Conservation (phyloP, 345 rosid genomes). For the Carallia pectinifolia region DNA sequence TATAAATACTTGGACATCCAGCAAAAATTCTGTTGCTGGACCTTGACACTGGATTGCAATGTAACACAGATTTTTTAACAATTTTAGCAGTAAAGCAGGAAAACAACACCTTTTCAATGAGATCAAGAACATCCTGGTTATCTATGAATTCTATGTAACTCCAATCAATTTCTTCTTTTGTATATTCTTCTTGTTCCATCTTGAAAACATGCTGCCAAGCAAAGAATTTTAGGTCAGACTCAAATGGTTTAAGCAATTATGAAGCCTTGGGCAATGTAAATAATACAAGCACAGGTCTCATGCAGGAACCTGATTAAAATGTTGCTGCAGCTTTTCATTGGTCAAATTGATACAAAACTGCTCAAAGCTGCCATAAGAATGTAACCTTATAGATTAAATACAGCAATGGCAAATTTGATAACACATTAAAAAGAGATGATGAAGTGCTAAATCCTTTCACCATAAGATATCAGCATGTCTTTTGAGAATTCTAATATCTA, state of each 20-base stretch:
- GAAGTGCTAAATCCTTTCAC: too few relatives aligned
- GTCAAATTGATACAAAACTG: slow-evolving; percentile 98
- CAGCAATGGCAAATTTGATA: not conserved
- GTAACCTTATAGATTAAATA: slow-evolving; percentile 17
- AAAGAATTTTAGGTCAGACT: not conserved
- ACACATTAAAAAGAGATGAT: too few relatives aligned
- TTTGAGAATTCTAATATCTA: not conserved
- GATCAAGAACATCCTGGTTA: slow-evolving; percentile 90
- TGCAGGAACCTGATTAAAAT: slow-evolving; percentile 83
- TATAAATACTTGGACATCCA: too few relatives aligned
- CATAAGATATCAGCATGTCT: not conserved
- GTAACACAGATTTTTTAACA: not conserved
- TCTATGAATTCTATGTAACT: slow-evolving; percentile 97
- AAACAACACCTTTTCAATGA: slow-evolving; percentile 77
- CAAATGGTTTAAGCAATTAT: not conserved
- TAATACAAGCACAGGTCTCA: not conserved
- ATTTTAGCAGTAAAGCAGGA: slow-evolving; percentile 13
- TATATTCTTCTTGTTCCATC: slow-evolving; percentile 99
- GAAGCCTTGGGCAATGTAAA: slow-evolving; percentile 16
- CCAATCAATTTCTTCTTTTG: slow-evolving; percentile 95
- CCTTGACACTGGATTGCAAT: slow-evolving; percentile 1
- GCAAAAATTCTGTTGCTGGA: not conserved
- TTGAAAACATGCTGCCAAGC: slow-evolving; percentile 89
- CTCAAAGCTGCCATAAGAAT: slow-evolving; percentile 72
- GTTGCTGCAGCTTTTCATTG: slow-evolving; percentile 99